Evolutionary conservation across 2,329 filamentous ascomycete genomes (phyloP), one percentile per base, ranked within the genome.

Genomic region (Pseudogymnoascus sp.): DNA sequence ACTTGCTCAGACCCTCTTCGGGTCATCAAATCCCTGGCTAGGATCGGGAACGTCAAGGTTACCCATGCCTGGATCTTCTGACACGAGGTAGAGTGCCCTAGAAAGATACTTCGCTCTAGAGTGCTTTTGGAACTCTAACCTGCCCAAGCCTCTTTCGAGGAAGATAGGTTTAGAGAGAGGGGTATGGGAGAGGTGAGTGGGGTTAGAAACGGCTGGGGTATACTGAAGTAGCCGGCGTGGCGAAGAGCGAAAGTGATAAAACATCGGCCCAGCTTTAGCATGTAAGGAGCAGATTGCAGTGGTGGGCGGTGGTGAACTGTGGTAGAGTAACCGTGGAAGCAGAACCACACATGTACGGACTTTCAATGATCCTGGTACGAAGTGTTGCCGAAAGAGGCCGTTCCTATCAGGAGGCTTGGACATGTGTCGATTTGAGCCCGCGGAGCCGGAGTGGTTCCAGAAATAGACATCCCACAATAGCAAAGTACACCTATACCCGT

Each of bases 41-140:
- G 60, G 60, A 61, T 61, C 65, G 70, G 70, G 67, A 45, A 65
- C 64, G 63, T 68, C 62, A 61, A 64, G 38, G 45, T 68, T 49
- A 60, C 66, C 71, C 70, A 69, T 71, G 70, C 65, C 63, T 55
- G 60, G 66, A 66, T 62, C 67, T 70, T 67, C 69, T 72, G 70
- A 71, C 71, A 72, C 70, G 28, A 55, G 49, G 49, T 55, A 35
- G 28, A 33, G 49, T 55, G 9, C n/a, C 28, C 49, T 21, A 55
- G 16, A 21, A 18, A 18, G 49, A 55, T 55, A 55, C 49, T 55
- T 55, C n/a, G 7, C 28, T 55, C 49, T 33, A 55, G 49, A 35
- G 49, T 55, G 49, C 28, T 55, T 55, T 55, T 55, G 28, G 49
- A 55, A 55, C 49, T 55, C 49, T 55, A 55, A 55, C 49, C 28